A percentile compares a stretch with the other conserved stretches of the same genome.
Conservation (phyloP, 495 filamentous ascomycete genomes). For the Hypoxylon intermedium region DNA sequence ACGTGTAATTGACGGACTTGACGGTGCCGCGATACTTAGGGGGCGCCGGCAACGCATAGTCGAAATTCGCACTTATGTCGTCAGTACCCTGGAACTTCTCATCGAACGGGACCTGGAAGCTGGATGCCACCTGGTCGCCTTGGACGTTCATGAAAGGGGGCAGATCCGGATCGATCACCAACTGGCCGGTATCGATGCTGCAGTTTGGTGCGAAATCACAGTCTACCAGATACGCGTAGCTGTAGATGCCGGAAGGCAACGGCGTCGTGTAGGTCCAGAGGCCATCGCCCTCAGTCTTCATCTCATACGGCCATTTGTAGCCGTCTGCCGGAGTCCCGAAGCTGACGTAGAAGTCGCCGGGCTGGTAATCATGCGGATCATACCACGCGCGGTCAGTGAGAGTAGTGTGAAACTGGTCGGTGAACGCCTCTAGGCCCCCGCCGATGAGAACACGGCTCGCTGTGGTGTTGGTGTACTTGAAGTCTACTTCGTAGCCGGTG, state of each 20-base stretch:
- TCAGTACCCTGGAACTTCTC: slow-evolving; percentile 38
- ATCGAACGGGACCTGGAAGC: slow-evolving; percentile 46
- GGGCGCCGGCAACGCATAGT: slow-evolving; percentile 43
- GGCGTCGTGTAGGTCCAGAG: slow-evolving; percentile 44
- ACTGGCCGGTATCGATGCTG: slow-evolving; percentile 44
- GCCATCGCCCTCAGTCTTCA: slow-evolving; percentile 34
- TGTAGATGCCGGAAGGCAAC: slow-evolving; percentile 43
- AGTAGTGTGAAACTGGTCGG: slow-evolving; percentile 44
- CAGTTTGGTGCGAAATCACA: slow-evolving; percentile 44
- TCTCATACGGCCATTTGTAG: slow-evolving; percentile 46
- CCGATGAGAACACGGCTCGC: slow-evolving; percentile 44
- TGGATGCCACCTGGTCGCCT: slow-evolving; percentile 44
- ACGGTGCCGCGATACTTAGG: slow-evolving; percentile 30
- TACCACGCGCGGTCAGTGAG: slow-evolving; percentile 34
- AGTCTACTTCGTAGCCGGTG: slow-evolving; percentile 45
- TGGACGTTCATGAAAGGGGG: slow-evolving; percentile 42
- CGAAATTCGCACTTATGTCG: slow-evolving; percentile 43
- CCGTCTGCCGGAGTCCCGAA: slow-evolving; percentile 25
- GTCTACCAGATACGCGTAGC: slow-evolving; percentile 42
- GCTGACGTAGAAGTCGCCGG: slow-evolving; percentile 43
- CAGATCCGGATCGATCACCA: slow-evolving; percentile 44
- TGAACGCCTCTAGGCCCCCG: slow-evolving; percentile 40
- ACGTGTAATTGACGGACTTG: slow-evolving; percentile 45
- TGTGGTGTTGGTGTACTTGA: slow-evolving; percentile 41
- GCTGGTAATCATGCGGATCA: slow-evolving; percentile 40